Evolutionary conservation across 1,284 basidiomycete genomes (phyloP), one percentile per base, ranked within the genome.

Genomic region (Ustilago hordei): DNA sequence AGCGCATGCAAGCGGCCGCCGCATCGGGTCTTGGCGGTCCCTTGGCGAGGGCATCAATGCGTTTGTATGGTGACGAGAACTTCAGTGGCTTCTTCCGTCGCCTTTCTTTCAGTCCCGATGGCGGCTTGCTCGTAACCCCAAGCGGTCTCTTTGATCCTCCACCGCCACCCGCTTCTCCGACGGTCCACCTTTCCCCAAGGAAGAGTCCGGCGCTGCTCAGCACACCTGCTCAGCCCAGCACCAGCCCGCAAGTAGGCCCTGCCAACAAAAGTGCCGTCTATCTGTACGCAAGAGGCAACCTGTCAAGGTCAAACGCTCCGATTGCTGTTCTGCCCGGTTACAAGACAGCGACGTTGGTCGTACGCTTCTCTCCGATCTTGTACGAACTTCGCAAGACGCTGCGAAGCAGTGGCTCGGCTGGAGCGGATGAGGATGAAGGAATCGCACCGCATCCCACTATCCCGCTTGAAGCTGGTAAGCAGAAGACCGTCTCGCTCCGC

Each of bases 61-160:
- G 79, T 6, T 88, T 99, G 32, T 99, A 98, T 81, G 95, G 95
- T 50, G 96, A 99, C 85, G 95, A 98, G 86, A 93, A 92, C 79
- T 95, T 91, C 82, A 95, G 94, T 4, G 95, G 96, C 79, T 99
- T 99, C 88, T 99, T 98, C 89, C 90, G 97, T 35, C 90, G 96
- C 34, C 88, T 99, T 62, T 92, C 92, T 4, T 99, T 98, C 87
- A 95, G 94, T 67, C 94, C 96, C 2, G 96, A 99, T 85, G 96
- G 97, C 0, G 93, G 91, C 9, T 88, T 99, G 55, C 89, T 99
- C 23, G 89, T 98, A 76, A 98, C 97, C 0, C 96, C 97, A 0
- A 95, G 95, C 1, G 96, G 97, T 0, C 93, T 97, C 83, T 98
- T 97, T 47, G 81, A 84, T 34, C 78, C 60, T 70, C 86, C 86